phyloP scores from a whole-genome alignment of 768 basidiomycete genomes.

The Pleurotus platypus region DNA sequence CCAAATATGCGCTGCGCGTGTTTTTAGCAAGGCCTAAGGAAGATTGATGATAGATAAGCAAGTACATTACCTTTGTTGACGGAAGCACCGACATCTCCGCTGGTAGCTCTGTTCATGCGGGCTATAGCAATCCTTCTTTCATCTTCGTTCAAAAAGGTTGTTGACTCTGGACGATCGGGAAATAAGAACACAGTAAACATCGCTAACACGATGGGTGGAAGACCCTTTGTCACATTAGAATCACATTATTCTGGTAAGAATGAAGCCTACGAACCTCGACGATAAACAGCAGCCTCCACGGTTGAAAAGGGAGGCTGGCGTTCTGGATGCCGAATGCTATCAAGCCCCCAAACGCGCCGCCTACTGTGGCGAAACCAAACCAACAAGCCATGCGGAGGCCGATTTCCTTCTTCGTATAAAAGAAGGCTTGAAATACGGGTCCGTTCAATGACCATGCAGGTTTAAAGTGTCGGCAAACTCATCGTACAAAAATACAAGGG shows the following conservation, averaged over 20 bases:
- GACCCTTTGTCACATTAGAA: constrained; percentile 39
- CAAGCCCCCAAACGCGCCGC: constrained; percentile 80
- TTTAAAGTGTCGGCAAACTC: not conserved
- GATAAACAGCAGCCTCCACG: constrained; percentile 69
- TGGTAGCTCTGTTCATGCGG: constrained; percentile 63
- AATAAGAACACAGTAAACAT: constrained; percentile 50
- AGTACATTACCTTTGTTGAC: constrained; percentile 51
- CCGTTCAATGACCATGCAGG: not conserved
- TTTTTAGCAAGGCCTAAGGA: not conserved
- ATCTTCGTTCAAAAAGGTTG: constrained; percentile 48
- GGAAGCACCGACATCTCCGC: constrained; percentile 61
- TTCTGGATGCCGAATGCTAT: constrained; percentile 80
- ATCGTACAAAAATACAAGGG: constrained; percentile 74
- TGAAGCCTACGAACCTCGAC: constrained; percentile 47
- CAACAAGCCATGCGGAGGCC: constrained; percentile 76
- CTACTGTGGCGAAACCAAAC: constrained; percentile 83
- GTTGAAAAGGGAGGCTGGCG: constrained; percentile 39
- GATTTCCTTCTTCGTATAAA: constrained; percentile 73
- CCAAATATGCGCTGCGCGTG: constrained; percentile 51
- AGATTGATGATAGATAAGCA: not conserved
- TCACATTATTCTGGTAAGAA: not conserved
- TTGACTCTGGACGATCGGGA: constrained; percentile 71
- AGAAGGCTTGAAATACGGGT: constrained; percentile 47
- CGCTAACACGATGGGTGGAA: constrained; percentile 67
- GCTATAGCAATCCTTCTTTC: constrained; percentile 61